Evolutionary conservation across 208 protist species (phyloP).

Genomic region (Crithidia fasciculata): DNA sequence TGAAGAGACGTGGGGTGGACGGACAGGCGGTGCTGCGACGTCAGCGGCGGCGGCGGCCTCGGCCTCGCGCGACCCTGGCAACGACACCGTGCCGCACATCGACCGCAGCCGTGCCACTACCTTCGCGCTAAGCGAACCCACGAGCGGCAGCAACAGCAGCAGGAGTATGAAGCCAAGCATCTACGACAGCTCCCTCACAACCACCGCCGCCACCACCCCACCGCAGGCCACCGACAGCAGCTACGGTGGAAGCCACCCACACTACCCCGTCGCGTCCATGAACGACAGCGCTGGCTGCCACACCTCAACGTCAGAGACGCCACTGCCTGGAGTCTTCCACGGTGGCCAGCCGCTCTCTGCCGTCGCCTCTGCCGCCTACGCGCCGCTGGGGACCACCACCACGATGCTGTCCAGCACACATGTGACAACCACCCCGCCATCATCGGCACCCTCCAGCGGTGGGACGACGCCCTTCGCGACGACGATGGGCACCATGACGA

Average conservation of each 20-base stretch:
- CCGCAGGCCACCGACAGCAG: too few species aligned
- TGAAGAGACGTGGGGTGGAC: background rate
- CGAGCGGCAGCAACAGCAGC: background rate
- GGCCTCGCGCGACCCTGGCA: constrained; percentile 2
- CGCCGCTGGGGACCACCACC: too few species aligned
- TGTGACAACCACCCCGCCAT: background rate
- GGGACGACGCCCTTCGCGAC: constrained; percentile 5
- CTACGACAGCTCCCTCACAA: background rate
- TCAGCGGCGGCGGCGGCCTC: too few species aligned
- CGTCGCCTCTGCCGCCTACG: too few species aligned
- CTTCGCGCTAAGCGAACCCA: background rate
- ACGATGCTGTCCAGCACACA: too few species aligned
- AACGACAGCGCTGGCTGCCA: too few species aligned
- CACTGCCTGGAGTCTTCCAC: too few species aligned
- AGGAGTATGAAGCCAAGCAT: background rate
- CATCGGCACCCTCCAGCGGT: background rate
- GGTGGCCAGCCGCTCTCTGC: too few species aligned
- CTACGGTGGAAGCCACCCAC: too few species aligned
- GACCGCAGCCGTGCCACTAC: background rate
- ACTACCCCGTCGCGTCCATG: too few species aligned
- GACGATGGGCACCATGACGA: constrained; percentile 9
- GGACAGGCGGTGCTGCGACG: background rate
- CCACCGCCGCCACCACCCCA: background rate
- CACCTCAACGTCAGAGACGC: too few species aligned
- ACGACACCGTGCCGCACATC: background rate